Evolutionary conservation across 108 stramenopile genomes (phyloP).

Genomic region (Nannochloropsis oceanica): DNA sequence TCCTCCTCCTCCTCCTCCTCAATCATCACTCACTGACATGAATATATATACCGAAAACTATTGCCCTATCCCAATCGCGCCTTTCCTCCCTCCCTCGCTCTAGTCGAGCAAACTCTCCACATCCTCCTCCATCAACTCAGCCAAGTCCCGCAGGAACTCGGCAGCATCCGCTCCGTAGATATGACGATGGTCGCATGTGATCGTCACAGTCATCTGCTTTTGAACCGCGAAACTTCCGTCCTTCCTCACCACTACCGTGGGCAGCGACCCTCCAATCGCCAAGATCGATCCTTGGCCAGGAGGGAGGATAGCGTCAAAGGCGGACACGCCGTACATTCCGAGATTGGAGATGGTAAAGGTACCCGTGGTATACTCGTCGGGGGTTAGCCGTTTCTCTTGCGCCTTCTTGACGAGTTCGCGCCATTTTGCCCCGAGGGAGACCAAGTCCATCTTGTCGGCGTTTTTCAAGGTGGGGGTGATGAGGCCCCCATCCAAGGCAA

Average conservation of each 20-base stretch:
- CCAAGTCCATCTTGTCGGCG: conserved; percentile 69
- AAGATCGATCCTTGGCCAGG: conserved; percentile 73
- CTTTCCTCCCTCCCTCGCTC: too few relatives aligned
- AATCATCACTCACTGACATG: too few relatives aligned
- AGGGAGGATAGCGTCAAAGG: conserved; percentile 90
- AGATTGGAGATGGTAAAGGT: conserved; percentile 96
- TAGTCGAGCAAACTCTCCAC: conserved; percentile 6
- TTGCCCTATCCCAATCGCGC: too few relatives aligned
- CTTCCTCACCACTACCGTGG: conserved; percentile 21
- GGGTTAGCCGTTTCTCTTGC: conserved; percentile 32
- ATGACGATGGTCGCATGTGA: conserved; percentile 92
- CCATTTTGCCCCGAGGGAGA: conserved; percentile 80
- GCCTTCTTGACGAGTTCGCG: conserved; percentile 47
- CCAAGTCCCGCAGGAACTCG: conserved; percentile 76
- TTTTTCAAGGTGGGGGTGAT: conserved; percentile 84
- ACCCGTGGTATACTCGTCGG: conserved; percentile 83
- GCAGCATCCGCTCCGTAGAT: conserved; percentile 94
- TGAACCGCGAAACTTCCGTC: conserved; percentile 57
- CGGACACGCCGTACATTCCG: conserved; percentile 84
- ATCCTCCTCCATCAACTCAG: conserved; percentile 73
- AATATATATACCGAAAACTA: too few relatives aligned
- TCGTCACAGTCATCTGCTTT: conserved; percentile 87
- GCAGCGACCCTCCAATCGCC: conserved; percentile 60
- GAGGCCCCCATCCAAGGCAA: conserved; percentile 92
- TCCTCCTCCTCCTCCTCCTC: too few relatives aligned